Percentiles rank a stretch among this genome's conserved stretches.
Evolutionary conservation across 2,329 filamentous ascomycete genomes (phyloP).

Genomic region (Fusarium dlaminii): DNA sequence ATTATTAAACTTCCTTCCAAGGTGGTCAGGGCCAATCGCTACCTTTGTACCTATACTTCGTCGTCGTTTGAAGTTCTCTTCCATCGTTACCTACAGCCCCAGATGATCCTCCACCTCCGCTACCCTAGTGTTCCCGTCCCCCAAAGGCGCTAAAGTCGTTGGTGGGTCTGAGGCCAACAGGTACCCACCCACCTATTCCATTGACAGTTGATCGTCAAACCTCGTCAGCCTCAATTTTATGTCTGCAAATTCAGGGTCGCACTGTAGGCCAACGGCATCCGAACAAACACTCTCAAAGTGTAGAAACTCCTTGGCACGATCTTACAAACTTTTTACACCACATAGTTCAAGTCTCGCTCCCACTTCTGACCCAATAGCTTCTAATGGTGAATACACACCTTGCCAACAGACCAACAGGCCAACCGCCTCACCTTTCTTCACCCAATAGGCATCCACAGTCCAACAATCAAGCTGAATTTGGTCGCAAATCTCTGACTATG

Average conservation of each 20-base stretch:
- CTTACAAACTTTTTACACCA: background rate
- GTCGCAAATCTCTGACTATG: background rate
- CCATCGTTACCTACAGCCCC: background rate
- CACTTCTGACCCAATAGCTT: background rate
- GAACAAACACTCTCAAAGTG: background rate
- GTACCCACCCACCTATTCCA: background rate
- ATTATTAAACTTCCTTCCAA: too few species aligned
- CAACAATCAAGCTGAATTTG: background rate
- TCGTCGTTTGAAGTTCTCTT: background rate
- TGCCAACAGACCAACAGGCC: background rate
- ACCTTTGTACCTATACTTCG: background rate
- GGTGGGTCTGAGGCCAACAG: conserved; percentile 8
- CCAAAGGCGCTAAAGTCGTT: background rate
- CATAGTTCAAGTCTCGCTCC: background rate
- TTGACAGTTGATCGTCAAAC: conserved; percentile 18
- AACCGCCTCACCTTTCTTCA: conserved; percentile 17
- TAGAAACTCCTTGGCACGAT: background rate
- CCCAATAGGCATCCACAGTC: background rate
- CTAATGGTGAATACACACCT: background rate
- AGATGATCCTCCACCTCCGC: background rate
- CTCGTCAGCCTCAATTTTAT: conserved; percentile 20
- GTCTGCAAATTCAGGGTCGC: background rate
- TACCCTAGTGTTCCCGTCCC: conserved; percentile 5
- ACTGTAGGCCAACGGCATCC: conserved; percentile 1
- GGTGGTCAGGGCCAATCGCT: background rate